Evolutionary conservation across 257 asterid genomes (phyloP).

Genomic region (Primulina huaijiensis): DNA sequence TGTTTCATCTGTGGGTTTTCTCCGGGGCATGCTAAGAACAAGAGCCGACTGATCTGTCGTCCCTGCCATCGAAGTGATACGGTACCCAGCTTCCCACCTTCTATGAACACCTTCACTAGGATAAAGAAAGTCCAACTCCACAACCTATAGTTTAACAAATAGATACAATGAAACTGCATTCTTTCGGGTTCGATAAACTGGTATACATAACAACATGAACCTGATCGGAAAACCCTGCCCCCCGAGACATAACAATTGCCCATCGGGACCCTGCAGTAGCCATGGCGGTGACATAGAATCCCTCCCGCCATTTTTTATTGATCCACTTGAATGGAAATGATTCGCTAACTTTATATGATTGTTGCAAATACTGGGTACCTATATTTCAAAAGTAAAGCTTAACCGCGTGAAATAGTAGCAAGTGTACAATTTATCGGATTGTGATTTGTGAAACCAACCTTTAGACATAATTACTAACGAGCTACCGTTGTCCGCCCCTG

Average conservation of each 20-base stretch:
- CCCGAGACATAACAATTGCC: constrained; percentile 78
- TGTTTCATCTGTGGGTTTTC: constrained; percentile 45
- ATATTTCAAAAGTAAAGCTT: constrained; percentile 15
- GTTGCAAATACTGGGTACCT: constrained; percentile 63
- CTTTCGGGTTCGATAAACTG: not conserved
- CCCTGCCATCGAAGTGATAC: constrained; percentile 68
- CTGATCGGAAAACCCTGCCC: constrained; percentile 64
- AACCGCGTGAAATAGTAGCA: not conserved
- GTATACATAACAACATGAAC: constrained; percentile 26
- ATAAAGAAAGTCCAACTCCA: constrained; percentile 69
- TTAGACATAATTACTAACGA: constrained; percentile 68
- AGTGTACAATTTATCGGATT: not conserved
- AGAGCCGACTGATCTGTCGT: constrained; percentile 65
- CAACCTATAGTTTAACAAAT: constrained; percentile 39
- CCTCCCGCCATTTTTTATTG: constrained; percentile 73
- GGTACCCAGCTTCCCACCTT: constrained; percentile 69
- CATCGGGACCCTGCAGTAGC: constrained; percentile 66
- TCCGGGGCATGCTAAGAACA: constrained; percentile 60
- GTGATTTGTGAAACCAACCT: constrained; percentile 42
- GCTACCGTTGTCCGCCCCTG: constrained; percentile 64
- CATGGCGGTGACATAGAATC: constrained; percentile 67
- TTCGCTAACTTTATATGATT: constrained; percentile 69
- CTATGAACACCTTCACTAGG: constrained; percentile 77
- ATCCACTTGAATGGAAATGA: constrained; percentile 75
- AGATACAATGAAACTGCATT: not conserved